Evolutionary conservation across 2,329 filamentous ascomycete species (phyloP).

Genomic region (Neoarthrinium moseri): DNA sequence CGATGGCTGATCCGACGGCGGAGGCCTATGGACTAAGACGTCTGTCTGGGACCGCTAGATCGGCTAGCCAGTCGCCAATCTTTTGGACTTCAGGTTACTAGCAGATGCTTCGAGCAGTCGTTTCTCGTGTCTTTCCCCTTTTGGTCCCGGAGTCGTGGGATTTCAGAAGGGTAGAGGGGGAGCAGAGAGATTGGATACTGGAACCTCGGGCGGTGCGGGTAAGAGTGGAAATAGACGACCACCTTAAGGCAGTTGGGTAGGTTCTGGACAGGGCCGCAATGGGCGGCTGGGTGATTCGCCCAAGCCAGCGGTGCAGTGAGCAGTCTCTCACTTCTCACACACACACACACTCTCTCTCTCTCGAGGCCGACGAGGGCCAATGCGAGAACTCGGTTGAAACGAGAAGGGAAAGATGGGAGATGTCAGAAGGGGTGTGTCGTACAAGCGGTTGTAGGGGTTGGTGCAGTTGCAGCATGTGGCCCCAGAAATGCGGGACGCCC

Average conservation of each 20-base stretch:
- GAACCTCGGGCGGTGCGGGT: too few species aligned
- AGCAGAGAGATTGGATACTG: not conserved
- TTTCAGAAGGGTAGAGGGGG: too few species aligned
- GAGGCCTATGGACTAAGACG: slow-evolving; percentile 4
- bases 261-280: too few species aligned
- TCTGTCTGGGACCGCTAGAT: slow-evolving; percentile 3
- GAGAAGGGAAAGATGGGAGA: not conserved
- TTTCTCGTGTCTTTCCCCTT: too few species aligned
- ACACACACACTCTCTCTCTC: too few species aligned
- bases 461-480: slow-evolving; percentile 5
- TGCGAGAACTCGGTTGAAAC: not conserved
- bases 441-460: slow-evolving; percentile 5
- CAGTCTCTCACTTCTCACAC: too few species aligned
- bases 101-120: too few species aligned
- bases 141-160: too few species aligned
- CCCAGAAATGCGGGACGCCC: not conserved
- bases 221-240: too few species aligned
- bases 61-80: slow-evolving; percentile 3
- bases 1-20: slow-evolving; percentile 6
- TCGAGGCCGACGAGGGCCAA: not conserved
- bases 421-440: slow-evolving; percentile 5
- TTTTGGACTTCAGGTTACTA: not conserved
- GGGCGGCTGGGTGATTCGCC: too few species aligned
- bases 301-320: not conserved
- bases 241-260: too few species aligned